phyloP scores from a whole-genome alignment of 345 rosid species.

The Syzygium aromaticum region DNA sequence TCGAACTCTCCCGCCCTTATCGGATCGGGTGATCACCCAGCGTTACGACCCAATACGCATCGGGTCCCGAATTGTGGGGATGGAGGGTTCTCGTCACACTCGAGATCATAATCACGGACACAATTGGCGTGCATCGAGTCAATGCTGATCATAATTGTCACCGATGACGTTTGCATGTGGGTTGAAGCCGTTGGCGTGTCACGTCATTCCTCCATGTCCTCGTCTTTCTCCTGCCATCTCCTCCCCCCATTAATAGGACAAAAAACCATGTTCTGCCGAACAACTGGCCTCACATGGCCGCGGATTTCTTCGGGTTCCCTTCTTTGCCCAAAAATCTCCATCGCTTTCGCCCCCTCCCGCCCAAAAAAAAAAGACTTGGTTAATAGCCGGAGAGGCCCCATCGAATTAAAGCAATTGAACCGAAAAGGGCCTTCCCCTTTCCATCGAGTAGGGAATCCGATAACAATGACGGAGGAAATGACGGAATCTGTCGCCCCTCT shows the following conservation, averaged over 20 bases:
- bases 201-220: not conserved
- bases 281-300: not conserved
- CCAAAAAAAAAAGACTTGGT: not conserved
- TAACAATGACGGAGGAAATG: not conserved
- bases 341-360: not conserved
- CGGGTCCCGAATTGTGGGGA: not conserved
- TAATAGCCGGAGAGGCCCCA: not conserved
- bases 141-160: not conserved
- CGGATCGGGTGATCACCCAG: not conserved
- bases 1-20: fast-evolving
- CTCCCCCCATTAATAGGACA: not conserved
- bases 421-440: not conserved
- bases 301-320: not conserved
- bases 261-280: not conserved
- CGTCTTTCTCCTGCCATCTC: not conserved
- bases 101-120: not conserved
- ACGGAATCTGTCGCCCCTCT: not conserved
- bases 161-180: not conserved
- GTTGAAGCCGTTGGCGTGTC: not conserved
- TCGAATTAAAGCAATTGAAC: not conserved
- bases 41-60: not conserved
- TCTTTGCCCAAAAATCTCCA: not conserved
- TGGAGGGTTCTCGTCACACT: not conserved
- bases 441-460: not conserved
- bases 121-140: not conserved